Evolutionary conservation across 352 stramenopile species (phyloP).

Genomic region (Globisporangium cystogenes): DNA sequence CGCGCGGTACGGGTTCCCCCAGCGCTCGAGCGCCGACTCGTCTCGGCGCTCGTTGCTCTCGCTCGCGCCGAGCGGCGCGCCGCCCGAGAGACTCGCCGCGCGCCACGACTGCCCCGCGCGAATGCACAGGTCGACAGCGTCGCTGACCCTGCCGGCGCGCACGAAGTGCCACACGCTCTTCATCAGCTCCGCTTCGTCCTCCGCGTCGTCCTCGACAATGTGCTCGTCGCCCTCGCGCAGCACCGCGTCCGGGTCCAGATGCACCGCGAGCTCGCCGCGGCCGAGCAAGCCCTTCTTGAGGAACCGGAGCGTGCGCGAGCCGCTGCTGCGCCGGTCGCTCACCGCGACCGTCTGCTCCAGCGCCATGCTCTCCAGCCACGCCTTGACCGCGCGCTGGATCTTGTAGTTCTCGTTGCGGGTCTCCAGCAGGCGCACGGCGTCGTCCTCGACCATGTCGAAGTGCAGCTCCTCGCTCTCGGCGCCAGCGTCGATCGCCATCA

Average conservation of each 20-base stretch:
- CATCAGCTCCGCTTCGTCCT: constrained; percentile 77
- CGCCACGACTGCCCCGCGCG: constrained; percentile 72
- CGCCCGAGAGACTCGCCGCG: constrained; percentile 69
- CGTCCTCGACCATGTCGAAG: constrained; percentile 78
- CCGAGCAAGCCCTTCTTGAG: constrained; percentile 39
- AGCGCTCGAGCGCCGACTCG: constrained; percentile 40
- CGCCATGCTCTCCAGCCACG: constrained; percentile 79
- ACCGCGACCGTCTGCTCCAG: constrained; percentile 58
- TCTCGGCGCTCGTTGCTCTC: constrained; percentile 46
- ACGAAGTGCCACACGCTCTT: constrained; percentile 72
- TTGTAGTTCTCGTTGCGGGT: constrained; percentile 56
- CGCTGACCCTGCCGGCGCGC: constrained; percentile 51
- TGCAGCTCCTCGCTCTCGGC: constrained; percentile 34
- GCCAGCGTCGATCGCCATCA: constrained; percentile 19
- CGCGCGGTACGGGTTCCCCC: constrained; percentile 77
- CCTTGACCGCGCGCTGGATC: constrained; percentile 66
- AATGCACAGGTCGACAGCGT: constrained; percentile 72
- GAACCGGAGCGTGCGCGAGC: constrained; percentile 58
- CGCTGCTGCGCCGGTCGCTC: constrained; percentile 41
- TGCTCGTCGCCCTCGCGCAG: constrained; percentile 57
- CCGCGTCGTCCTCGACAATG: constrained; percentile 67
- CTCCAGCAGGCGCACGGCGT: constrained; percentile 60
- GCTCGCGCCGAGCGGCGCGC: constrained; percentile 46
- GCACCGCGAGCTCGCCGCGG: constrained; percentile 19
- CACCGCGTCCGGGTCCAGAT: constrained; percentile 68